phyloP scores from a whole-genome alignment of 2,329 filamentous ascomycete species.

The Chrysosporium queenslandicum region DNA sequence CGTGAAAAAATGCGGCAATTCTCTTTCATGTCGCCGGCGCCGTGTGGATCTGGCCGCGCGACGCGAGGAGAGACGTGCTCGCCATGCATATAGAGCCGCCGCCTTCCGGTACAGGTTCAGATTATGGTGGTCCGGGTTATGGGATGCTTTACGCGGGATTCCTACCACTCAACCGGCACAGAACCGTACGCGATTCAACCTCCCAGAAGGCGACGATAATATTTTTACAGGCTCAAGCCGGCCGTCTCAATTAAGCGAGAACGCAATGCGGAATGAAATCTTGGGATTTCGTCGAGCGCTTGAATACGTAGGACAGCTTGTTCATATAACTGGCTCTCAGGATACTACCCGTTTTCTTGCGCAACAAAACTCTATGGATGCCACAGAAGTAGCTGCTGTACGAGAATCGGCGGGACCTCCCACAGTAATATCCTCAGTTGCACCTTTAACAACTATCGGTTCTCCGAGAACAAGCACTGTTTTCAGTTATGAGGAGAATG shows the following conservation, averaged over 20 bases:
- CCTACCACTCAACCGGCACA: background rate
- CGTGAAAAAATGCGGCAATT: constrained; percentile 36
- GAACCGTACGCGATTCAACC: background rate
- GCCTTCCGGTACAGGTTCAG: constrained; percentile 44
- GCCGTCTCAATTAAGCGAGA: constrained; percentile 39
- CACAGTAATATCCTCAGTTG: constrained; percentile 19
- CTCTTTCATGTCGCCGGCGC: constrained; percentile 36
- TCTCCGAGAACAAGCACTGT: constrained; percentile 24
- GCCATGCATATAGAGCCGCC: constrained; percentile 44
- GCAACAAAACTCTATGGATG: constrained; percentile 6
- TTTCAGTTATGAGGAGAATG: constrained; percentile 23
- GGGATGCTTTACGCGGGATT: constrained; percentile 36
- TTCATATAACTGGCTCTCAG: constrained; percentile 18
- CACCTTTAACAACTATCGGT: constrained; percentile 22
- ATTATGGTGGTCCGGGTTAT: constrained; percentile 44
- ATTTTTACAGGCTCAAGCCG: constrained; percentile 25
- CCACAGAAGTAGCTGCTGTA: constrained; percentile 13
- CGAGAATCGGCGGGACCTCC: constrained; percentile 13
- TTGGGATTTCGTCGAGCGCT: constrained; percentile 44
- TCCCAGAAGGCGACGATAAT: background rate
- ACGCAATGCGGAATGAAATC: constrained; percentile 41
- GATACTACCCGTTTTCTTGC: background rate
- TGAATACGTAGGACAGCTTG: constrained; percentile 43
- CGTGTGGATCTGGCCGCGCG: constrained; percentile 45
- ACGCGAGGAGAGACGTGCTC: constrained; percentile 46